These are phyloP conservation scores for Suhomyces yuchorum DNA, from an alignment of 1,139 yeast genomes.

Conservation along the genomic window DNA sequence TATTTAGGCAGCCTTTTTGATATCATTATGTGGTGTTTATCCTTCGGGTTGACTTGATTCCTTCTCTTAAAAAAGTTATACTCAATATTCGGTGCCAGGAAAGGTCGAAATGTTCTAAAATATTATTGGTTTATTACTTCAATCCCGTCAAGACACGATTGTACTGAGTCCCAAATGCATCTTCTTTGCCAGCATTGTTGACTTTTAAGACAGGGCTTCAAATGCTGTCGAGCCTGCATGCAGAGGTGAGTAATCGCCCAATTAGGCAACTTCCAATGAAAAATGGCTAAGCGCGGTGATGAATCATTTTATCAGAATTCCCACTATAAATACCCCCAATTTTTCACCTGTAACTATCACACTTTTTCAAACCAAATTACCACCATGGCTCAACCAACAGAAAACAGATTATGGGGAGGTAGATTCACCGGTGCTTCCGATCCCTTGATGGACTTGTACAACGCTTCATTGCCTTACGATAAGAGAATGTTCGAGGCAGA, in stretches of 20 bases:
- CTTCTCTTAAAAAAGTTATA: too few species aligned
- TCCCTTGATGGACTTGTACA: conserved; percentile 95
- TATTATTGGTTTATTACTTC: too few species aligned
- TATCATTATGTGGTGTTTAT: too few species aligned
- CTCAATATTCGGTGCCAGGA: too few species aligned
- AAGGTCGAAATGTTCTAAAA: too few species aligned
- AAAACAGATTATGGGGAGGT: conserved; percentile 93
- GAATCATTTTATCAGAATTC: conserved; percentile 22
- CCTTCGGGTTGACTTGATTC: too few species aligned
- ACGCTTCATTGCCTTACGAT: conserved; percentile 95
- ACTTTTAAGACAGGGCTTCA: not conserved
- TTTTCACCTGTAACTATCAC: conserved; percentile 1
- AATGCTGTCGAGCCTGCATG: not conserved
- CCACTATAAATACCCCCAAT: conserved; percentile 11
- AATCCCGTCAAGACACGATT: not conserved
- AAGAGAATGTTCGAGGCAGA: conserved; percentile 93
- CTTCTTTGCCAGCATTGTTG: not conserved
- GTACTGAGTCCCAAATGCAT: not conserved
- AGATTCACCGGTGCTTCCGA: conserved; percentile 96
- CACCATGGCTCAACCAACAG: conserved; percentile 47
- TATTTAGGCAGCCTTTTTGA: too few species aligned
- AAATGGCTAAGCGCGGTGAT: conserved; percentile 38
- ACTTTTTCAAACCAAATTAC: not conserved
- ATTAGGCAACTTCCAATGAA: conserved; percentile 23
- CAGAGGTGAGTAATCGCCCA: conserved; percentile 17